These are phyloP conservation scores for Rhynchospora tenuis DNA, from an alignment of 176 grass and related monocot species.

Conservation along the genomic window DNA sequence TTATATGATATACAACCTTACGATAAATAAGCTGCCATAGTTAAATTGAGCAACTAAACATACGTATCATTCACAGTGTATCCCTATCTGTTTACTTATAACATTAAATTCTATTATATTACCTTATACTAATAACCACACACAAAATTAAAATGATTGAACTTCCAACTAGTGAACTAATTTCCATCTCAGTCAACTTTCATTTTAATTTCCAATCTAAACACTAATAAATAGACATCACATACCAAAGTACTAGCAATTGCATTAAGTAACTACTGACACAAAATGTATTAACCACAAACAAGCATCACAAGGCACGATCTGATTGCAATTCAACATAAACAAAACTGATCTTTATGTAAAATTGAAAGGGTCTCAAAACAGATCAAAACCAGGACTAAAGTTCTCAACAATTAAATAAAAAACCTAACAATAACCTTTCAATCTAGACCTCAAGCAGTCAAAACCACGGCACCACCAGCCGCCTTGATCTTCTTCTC, in stretches of 20 bases:
- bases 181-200: neutral
- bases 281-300: neutral
- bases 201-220: neutral
- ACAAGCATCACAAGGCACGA: neutral
- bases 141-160: too few relatives aligned
- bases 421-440: constrained; percentile 2
- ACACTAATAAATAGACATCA: neutral
- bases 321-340: constrained; percentile 16
- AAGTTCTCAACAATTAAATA: neutral
- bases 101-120: neutral
- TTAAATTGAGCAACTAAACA: neutral
- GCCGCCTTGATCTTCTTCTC: constrained; percentile 99
- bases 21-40: neutral
- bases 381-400: neutral
- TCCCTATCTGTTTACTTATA: neutral
- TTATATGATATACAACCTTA: neutral
- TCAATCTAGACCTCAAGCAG: constrained; percentile 41
- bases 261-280: neutral
- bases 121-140: neutral
- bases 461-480: constrained; percentile 74
- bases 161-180: neutral
- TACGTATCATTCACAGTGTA: too few relatives aligned
- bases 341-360: constrained; percentile 3
- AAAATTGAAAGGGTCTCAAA: neutral
- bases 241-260: neutral